Percentiles rank a stretch among this genome's conserved stretches.
phyloP scores from a whole-genome alignment of 441 rosid genomes.

The Capsella rubella region DNA sequence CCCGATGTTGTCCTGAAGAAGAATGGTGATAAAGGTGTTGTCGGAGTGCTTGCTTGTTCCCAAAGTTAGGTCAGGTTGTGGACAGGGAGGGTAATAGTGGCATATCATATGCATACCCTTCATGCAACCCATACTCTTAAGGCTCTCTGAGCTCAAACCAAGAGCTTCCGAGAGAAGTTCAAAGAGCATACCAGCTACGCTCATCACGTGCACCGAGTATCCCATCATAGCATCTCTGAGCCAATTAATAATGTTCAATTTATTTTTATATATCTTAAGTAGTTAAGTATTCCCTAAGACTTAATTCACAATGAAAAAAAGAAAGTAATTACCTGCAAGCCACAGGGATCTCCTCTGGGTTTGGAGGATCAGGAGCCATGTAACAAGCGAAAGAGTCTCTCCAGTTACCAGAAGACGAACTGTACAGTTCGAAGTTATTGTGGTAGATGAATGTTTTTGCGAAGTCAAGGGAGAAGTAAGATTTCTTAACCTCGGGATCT shows the following conservation, averaged over 20 bases:
- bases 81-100: constrained; percentile 43
- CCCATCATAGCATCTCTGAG: constrained; percentile 40
- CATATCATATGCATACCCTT: constrained; percentile 35
- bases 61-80: constrained; percentile 37
- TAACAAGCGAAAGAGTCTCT: constrained; percentile 51
- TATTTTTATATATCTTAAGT: background rate
- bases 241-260: background rate
- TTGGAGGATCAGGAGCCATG: constrained; percentile 56
- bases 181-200: constrained; percentile 33
- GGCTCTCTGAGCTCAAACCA: constrained; percentile 27
- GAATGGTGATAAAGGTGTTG: constrained; percentile 39
- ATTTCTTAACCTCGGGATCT: constrained; percentile 44
- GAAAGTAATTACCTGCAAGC: constrained; percentile 52
- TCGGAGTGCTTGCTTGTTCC: constrained; percentile 44
- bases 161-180: constrained; percentile 45
- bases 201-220: constrained; percentile 36
- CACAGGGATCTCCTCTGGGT: constrained; percentile 52
- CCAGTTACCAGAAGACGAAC: constrained; percentile 52
- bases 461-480: constrained; percentile 46
- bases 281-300: background rate
- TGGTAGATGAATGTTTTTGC: constrained; percentile 43
- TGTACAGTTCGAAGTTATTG: constrained; percentile 54
- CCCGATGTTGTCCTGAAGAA: constrained; percentile 44
- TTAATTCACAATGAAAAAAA: background rate
- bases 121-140: constrained; percentile 36